Base-by-base conservation (phyloP, 306 rosid genomes). In the Inga laurina region DNA sequence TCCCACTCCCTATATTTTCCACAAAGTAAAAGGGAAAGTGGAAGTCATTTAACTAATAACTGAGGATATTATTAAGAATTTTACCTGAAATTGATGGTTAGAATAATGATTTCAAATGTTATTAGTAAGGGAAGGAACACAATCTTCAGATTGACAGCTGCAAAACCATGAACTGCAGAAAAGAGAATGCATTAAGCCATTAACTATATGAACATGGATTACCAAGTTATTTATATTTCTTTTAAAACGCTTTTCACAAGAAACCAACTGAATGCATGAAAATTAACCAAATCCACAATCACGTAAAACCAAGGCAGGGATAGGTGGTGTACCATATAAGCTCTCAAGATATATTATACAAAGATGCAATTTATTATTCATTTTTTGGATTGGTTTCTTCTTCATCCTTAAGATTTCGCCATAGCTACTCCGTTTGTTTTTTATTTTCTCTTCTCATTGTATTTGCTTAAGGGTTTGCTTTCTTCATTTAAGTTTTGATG, bases 1-100 rank as follows among this genome's bases (percentile, higher is more conserved):
- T 12, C 49, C 66, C 57, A 14, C 39, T 22, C 34, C 22, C 5
- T 10, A 1, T 37, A 37, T 43, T n/a, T 24, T 19, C 34, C 52
- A 41, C 22, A 43, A 21, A 43, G 13, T 70, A n/a, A 70, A 72
- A 24, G 59, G 76, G 27, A 72, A 72, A 45, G 11, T 13, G n/a
- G 4, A 82, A 78, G 76, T 41, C 34, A 87, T 74, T 37, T 71
- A 75, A 85, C 22, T 18, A 82, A 34, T 79, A 66, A 68, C 72
- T 64, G n/a, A 2, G 6, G 78, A 72, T 75, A 73, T 44, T 76
- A 83, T 21, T 74, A 82, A 83, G 61, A 66, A 80, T 75, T 74
- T 66, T 90, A 97, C 99, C 99, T 94, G 97, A 97, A 94, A 90
- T 94, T 97, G 91, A 94, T 92, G 43, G 87, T 84, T 49, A 97